phyloP scores from a whole-genome alignment of 1,139 yeast species.

The Debaryomyces udenii region DNA sequence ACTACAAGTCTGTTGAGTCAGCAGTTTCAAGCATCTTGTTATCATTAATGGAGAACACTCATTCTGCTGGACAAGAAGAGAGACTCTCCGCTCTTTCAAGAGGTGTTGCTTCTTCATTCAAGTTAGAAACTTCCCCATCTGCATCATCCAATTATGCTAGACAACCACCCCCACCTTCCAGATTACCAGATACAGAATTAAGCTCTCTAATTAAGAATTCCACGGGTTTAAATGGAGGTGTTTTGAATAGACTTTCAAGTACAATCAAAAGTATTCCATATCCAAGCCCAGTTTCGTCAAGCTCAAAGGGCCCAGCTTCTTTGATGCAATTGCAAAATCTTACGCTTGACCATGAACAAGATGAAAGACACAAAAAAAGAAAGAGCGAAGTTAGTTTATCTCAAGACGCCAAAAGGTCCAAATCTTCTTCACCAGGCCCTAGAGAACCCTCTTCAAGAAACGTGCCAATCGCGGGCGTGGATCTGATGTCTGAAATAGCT shows the following conservation, averaged over 20 bases:
- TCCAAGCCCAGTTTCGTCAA: constrained; percentile 6
- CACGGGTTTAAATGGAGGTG: constrained; percentile 8
- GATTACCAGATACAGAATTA: constrained; percentile 18
- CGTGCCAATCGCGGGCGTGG: constrained; percentile 9
- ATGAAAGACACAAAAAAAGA: constrained; percentile 15
- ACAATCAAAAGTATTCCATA: constrained; percentile 13
- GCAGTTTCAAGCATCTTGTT: constrained; percentile 31
- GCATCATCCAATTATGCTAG: background rate
- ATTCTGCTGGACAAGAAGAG: constrained; percentile 30
- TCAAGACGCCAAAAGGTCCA: constrained; percentile 10
- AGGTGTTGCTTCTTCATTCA: constrained; percentile 23
- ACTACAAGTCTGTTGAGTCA: constrained; percentile 22
- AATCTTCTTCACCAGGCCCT: constrained; percentile 10
- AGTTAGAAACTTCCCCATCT: constrained; percentile 7
- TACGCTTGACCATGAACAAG: constrained; percentile 4
- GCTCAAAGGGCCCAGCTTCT: constrained; percentile 10
- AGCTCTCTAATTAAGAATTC: constrained; percentile 14
- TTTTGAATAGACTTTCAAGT: constrained; percentile 14
- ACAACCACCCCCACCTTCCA: constrained; percentile 21
- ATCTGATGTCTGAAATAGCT: constrained; percentile 17
- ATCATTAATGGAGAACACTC: constrained; percentile 31
- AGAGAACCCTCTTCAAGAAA: background rate
- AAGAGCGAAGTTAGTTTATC: constrained; percentile 12
- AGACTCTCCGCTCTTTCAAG: constrained; percentile 35
- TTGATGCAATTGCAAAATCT: constrained; percentile 14